Conservation (phyloP, 108 stramenopile species). For the Conticribra guillardii region DNA sequence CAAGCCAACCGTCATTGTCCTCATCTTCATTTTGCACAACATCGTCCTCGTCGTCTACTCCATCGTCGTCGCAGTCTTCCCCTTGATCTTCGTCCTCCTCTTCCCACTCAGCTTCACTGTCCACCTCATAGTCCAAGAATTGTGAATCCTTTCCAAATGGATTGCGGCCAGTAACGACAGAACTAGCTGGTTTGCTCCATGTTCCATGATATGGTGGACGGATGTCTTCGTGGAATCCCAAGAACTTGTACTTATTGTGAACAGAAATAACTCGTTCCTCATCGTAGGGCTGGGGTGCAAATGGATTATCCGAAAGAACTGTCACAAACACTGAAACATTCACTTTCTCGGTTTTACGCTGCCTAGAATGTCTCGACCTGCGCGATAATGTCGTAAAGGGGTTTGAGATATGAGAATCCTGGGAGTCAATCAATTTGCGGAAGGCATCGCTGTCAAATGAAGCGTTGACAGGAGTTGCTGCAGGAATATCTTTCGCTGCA, state of each 20-base stretch:
- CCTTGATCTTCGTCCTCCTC: constrained; percentile 89
- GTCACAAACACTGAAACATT: constrained; percentile 50
- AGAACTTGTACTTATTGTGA: constrained; percentile 80
- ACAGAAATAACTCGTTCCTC: constrained; percentile 69
- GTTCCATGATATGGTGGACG: constrained; percentile 90
- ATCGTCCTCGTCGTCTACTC: constrained; percentile 74
- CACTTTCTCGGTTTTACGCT: constrained; percentile 32
- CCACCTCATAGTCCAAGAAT: constrained; percentile 83
- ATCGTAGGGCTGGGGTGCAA: constrained; percentile 70
- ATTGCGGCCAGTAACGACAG: constrained; percentile 66
- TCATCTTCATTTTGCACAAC: constrained; percentile 53
- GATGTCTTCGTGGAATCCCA: constrained; percentile 83
- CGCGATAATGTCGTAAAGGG: constrained; percentile 19
- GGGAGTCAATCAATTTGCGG: constrained; percentile 45
- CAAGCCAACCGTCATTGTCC: constrained; percentile 82
- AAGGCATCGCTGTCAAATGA: constrained; percentile 59
- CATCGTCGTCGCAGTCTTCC: constrained; percentile 71
- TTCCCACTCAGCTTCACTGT: constrained; percentile 94
- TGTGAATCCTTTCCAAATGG: constrained; percentile 78
- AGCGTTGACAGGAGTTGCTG: background rate
- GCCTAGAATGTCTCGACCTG: constrained; percentile 13
- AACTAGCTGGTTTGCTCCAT: constrained; percentile 84
- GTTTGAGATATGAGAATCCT: constrained; percentile 11
- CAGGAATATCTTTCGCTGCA: background rate
- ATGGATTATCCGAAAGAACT: constrained; percentile 54